These are phyloP conservation scores for Botryotinia convoluta DNA, from an alignment of 2,329 filamentous ascomycete genomes.

Conservation along the genomic window DNA sequence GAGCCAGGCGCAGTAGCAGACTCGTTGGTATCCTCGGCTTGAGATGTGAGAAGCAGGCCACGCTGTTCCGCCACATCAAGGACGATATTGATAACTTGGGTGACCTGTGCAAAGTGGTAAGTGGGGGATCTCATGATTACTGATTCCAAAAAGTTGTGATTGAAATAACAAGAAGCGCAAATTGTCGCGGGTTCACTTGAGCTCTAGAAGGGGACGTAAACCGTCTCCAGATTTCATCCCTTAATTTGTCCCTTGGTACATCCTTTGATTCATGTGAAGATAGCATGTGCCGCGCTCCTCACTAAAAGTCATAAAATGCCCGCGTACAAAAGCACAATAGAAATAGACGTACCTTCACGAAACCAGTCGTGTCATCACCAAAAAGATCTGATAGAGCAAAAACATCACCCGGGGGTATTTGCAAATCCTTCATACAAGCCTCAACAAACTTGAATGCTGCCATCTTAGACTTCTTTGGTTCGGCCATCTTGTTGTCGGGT, in stretches of 20 bases:
- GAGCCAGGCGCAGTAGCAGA: slow-evolving; percentile 52
- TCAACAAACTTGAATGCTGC: slow-evolving; percentile 91
- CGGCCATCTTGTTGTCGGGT: slow-evolving; percentile 62
- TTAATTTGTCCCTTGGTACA: background rate
- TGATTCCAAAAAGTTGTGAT: background rate
- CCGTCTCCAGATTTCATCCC: background rate
- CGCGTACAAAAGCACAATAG: background rate
- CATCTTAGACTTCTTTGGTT: slow-evolving; percentile 77
- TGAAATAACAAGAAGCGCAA: background rate
- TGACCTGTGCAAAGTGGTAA: slow-evolving; percentile 57
- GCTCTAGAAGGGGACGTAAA: background rate
- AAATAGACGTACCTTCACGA: slow-evolving; percentile 70
- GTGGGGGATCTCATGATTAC: slow-evolving; percentile 7
- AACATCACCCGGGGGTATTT: slow-evolving; percentile 75
- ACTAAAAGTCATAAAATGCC: background rate
- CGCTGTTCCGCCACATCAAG: slow-evolving; percentile 80
- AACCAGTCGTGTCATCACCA: slow-evolving; percentile 92
- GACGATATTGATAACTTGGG: slow-evolving; percentile 87
- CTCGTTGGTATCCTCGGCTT: slow-evolving; percentile 51
- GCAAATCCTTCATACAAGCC: slow-evolving; percentile 76
- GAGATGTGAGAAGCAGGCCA: slow-evolving; percentile 65
- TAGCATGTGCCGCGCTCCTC: background rate
- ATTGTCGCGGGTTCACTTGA: background rate
- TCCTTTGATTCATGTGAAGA: background rate
- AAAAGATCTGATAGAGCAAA: slow-evolving; percentile 92